Conservation (phyloP, 768 basidiomycete genomes). For the Sporobolomyces roseus region DNA sequence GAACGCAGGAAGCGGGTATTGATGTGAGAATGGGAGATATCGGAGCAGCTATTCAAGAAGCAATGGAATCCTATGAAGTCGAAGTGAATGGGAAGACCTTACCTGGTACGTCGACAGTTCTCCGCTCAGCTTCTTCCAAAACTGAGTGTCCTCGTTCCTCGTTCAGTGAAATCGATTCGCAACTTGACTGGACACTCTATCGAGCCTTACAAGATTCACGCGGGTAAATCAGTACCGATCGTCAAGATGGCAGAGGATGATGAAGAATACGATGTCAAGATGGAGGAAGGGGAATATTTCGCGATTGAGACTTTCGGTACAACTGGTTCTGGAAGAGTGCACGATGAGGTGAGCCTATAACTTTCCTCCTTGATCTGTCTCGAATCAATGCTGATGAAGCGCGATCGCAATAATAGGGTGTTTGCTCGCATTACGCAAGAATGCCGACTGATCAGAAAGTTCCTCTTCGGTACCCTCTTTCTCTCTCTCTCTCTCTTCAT, state of each 20-base stretch:
- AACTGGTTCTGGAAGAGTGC: conserved; percentile 83
- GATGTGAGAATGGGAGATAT: conserved; percentile 90
- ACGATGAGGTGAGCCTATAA: conserved; percentile 66
- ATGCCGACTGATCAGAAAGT: conserved; percentile 66
- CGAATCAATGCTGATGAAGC: no score
- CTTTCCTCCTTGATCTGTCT: no score
- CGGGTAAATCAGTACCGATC: conserved; percentile 77
- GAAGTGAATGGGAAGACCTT: conserved; percentile 71
- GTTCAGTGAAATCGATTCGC: conserved; percentile 79
- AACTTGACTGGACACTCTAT: conserved; percentile 96
- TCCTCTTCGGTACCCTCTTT: conserved; percentile 61
- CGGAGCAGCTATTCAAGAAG: conserved; percentile 87
- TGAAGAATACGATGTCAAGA: conserved; percentile 76
- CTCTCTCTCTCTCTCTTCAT: neutral
- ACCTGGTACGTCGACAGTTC: conserved; percentile 28
- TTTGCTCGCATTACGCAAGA: conserved; percentile 87
- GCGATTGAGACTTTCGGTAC: conserved; percentile 98
- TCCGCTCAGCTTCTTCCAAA: neutral
- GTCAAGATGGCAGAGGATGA: conserved; percentile 61
- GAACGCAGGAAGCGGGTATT: conserved; percentile 81
- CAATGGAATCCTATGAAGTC: conserved; percentile 98
- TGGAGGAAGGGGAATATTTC: conserved; percentile 99
- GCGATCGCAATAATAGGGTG: conserved; percentile 59
- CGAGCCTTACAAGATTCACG: conserved; percentile 84
- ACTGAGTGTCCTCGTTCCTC: neutral